Percentiles rank a stretch among this genome's conserved stretches.
phyloP scores from a whole-genome alignment of 352 stramenopile genomes.

The Pythium pyrilobum region DNA sequence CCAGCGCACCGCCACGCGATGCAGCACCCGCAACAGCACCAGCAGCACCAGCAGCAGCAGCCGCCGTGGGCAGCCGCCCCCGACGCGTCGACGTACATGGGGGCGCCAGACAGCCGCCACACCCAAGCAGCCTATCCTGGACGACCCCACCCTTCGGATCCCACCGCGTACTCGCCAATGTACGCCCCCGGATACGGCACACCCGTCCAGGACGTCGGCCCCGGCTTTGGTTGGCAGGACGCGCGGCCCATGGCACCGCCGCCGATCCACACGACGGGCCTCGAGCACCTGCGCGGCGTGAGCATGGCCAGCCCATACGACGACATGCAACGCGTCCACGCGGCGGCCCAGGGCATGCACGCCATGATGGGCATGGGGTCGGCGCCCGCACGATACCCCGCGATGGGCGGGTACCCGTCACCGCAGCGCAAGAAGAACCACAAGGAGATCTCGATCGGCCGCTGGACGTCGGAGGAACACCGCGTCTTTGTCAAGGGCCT shows the following conservation, averaged over 20 bases:
- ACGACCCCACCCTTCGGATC: not conserved
- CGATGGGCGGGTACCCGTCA: slow-evolving; percentile 7
- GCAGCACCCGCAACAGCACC: not conserved
- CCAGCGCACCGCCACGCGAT: not conserved
- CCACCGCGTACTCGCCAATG: slow-evolving; percentile 13
- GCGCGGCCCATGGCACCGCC: slow-evolving; percentile 12
- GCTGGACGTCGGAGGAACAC: slow-evolving; percentile 76
- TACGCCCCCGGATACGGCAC: slow-evolving; percentile 14
- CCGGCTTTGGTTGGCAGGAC: slow-evolving; percentile 19
- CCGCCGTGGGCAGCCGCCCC: not conserved
- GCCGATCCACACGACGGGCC: slow-evolving; percentile 12
- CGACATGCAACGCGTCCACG: slow-evolving; percentile 15
- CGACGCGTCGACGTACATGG: not conserved
- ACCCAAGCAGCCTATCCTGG: too few relatives aligned
- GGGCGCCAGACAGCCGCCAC: not conserved
- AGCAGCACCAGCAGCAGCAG: not conserved
- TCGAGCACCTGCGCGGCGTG: slow-evolving; percentile 13
- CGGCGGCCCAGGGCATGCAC: slow-evolving; percentile 21
- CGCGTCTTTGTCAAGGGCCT: slow-evolving; percentile 72
- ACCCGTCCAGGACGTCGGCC: slow-evolving; percentile 1
- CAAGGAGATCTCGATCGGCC: slow-evolving; percentile 63
- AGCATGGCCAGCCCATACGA: slow-evolving; percentile 7
- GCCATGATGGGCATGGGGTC: slow-evolving; percentile 21
- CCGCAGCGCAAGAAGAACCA: slow-evolving; percentile 23
- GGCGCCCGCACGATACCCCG: not conserved